Evolutionary conservation across 1,284 basidiomycete genomes (phyloP).

Genomic region (Puccinia hordei): DNA sequence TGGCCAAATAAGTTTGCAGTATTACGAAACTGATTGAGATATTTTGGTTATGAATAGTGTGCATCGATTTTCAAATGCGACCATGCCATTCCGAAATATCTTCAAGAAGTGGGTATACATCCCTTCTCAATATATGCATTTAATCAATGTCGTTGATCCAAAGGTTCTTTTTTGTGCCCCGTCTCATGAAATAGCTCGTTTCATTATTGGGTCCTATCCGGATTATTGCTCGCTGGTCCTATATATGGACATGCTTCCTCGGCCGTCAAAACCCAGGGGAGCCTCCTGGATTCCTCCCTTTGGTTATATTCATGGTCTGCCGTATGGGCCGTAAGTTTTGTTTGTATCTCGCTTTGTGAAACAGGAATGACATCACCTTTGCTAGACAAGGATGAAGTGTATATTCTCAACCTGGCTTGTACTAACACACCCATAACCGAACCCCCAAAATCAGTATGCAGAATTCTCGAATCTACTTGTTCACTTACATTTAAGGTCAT

Average conservation of each 20-base stretch:
- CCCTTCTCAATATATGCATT: not conserved
- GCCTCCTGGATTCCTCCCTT: conserved; percentile 68
- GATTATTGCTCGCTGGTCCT: conserved; percentile 74
- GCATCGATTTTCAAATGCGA: conserved; percentile 90
- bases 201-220: conserved; percentile 84
- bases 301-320: conserved; percentile 72
- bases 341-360: conserved; percentile 2
- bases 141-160: not conserved
- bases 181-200: conserved; percentile 67
- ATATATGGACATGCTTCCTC: conserved; percentile 72
- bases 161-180: not conserved
- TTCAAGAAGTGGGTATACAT: conserved; percentile 76
- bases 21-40: not conserved
- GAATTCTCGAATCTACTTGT: conserved; percentile 83
- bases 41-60: conserved; percentile 61
- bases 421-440: not conserved
- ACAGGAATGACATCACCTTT: too few relatives aligned
- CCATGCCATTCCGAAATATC: conserved; percentile 85
- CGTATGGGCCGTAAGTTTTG: conserved; percentile 72
- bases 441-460: conserved; percentile 69
- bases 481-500: conserved; percentile 77
- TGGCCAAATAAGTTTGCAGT: too few relatives aligned
- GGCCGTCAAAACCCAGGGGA: conserved; percentile 69
- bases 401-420: not conserved
- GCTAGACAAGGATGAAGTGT: not conserved